Percentiles rank a stretch among this genome's conserved stretches.
These are phyloP conservation scores for Trichopus zeylanicus DNA, from an alignment of 116 monocot genomes.

Conservation along the genomic window DNA sequence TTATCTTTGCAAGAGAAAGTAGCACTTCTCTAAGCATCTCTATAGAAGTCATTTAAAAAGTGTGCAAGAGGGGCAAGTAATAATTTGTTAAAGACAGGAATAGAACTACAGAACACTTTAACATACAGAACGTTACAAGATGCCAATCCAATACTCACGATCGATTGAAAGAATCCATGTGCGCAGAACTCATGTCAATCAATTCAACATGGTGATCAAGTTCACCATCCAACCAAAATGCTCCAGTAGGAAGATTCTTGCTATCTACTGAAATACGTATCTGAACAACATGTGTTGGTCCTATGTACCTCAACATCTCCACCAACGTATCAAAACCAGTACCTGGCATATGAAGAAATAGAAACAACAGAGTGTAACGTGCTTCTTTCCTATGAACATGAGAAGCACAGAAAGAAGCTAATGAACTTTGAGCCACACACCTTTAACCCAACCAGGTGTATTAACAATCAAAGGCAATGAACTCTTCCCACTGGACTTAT, in stretches of 20 bases:
- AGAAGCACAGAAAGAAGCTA: background rate
- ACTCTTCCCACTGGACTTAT: conserved; percentile 15
- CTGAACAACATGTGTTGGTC: conserved; percentile 63
- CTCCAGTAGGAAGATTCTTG: conserved; percentile 77
- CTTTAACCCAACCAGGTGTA: conserved; percentile 98
- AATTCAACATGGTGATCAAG: conserved; percentile 18
- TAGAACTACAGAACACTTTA: too few relatives aligned
- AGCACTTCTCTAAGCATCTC: background rate
- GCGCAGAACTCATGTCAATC: conserved; percentile 38
- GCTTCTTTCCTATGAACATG: background rate
- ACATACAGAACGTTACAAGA: too few relatives aligned
- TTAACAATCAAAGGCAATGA: conserved; percentile 74
- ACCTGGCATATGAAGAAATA: conserved; percentile 32
- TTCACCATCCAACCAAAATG: conserved; percentile 60
- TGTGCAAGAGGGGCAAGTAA: background rate
- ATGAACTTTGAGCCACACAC: conserved; percentile 19
- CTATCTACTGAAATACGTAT: conserved; percentile 51
- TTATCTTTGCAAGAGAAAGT: too few relatives aligned
- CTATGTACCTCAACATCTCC: conserved; percentile 60
- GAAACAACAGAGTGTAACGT: background rate
- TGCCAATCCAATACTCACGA: conserved; percentile 59
- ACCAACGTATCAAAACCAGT: conserved; percentile 79
- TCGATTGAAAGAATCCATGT: conserved; percentile 33
- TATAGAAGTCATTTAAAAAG: background rate
- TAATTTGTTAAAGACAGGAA: too few relatives aligned